Evolutionary conservation across 1,284 basidiomycete species (phyloP), one percentile per base, ranked within the genome.

Genomic region (Pisolithus thermaeus): DNA sequence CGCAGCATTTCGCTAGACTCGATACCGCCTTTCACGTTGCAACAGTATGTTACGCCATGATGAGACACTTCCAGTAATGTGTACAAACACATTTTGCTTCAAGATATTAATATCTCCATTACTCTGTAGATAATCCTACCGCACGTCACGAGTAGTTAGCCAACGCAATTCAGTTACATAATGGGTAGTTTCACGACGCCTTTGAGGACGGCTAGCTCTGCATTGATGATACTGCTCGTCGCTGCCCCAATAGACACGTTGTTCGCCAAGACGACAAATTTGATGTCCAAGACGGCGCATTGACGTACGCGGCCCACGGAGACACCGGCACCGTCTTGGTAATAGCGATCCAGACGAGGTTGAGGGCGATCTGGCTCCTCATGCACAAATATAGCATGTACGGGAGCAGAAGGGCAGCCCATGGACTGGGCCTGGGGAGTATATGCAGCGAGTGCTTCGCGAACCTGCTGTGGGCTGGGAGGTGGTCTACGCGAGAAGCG

Each of bases 201-300:
- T 72, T 90, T 92, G 51, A 88, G 70, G 4, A 96, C 81, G n/a
- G 94, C 95, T 38, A 91, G 75, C 76, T 99, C 96, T 4, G 96
- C 97, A 68, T 99, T 99, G 68, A 99, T 96, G 67, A 99, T 92
- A 55, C 91, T 94, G 61, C 90, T 93, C 43, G 97, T 99, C 47
- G 97, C 96, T 9, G 96, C 96, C 7, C 97, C 96, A 59, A 99
- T 91, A 61, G 87, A 87, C 56, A 98, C 95, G 65, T 99, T 99
- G 71, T 98, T 97, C 56, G 87, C 82, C 52, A 99, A 76, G 42
- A 93, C 90, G 39, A 98, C 90, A 68, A 99, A 97, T 76, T 96
- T 96, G 77, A 97, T 80, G 69, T 99, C 97, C 52, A 99, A 70
- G 23, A 99, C 94, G 36, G 82, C 77, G 67, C 95, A 97, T 66